Evolutionary conservation across 805 yeast species (phyloP).

Genomic region (Hanseniaspora taiwanica): DNA sequence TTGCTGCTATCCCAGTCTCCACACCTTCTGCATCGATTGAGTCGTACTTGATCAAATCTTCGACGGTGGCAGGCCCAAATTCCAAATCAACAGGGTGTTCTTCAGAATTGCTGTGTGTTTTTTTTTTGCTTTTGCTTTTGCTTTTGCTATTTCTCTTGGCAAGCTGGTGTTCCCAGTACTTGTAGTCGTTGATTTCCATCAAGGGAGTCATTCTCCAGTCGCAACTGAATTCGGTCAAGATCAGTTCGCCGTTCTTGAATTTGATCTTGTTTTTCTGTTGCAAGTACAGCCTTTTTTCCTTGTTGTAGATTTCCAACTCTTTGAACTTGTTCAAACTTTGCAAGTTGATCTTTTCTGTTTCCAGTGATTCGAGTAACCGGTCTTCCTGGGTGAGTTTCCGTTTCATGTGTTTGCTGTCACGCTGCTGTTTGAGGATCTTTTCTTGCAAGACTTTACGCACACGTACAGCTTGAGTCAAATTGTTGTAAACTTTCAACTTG

Average conservation of each 20-base stretch:
- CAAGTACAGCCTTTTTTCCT: constrained; percentile 61
- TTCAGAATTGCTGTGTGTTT: constrained; percentile 11
- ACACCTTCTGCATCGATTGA: constrained; percentile 6
- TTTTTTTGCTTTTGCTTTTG: constrained; percentile 28
- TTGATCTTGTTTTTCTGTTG: constrained; percentile 52
- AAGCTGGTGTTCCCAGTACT: constrained; percentile 28
- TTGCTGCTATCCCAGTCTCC: constrained; percentile 1
- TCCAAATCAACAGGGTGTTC: background rate
- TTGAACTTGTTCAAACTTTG: constrained; percentile 62
- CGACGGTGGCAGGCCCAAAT: background rate
- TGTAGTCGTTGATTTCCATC: constrained; percentile 44
- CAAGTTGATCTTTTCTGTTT: constrained; percentile 68
- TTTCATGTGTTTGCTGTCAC: constrained; percentile 31
- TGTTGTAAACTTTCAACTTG: constrained; percentile 63
- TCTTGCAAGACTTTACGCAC: constrained; percentile 36
- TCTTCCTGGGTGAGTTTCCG: constrained; percentile 29
- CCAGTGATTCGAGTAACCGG: constrained; percentile 59
- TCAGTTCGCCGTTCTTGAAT: constrained; percentile 34
- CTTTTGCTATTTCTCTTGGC: constrained; percentile 29
- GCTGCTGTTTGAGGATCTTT: constrained; percentile 30
- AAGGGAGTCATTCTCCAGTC: constrained; percentile 39
- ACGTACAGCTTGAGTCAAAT: constrained; percentile 54
- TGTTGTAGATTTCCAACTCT: constrained; percentile 74
- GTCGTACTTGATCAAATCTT: constrained; percentile 1
- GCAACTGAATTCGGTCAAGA: constrained; percentile 12